phyloP scores from a whole-genome alignment of 352 stramenopile species.

The Pythium brachiatum region DNA sequence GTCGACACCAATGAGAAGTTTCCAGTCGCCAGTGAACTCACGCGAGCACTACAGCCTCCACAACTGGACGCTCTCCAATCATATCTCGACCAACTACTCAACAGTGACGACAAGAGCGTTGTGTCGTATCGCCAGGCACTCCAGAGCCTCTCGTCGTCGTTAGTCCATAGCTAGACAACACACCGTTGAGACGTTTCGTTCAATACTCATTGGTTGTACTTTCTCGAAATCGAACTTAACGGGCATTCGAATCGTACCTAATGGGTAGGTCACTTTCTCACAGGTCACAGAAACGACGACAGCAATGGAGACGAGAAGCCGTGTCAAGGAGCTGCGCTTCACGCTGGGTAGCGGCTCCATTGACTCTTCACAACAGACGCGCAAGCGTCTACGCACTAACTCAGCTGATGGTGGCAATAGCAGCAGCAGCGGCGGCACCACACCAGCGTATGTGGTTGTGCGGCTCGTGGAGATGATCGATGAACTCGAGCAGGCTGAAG shows the following conservation, averaged over 20 bases:
- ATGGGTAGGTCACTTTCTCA: background rate
- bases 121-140: background rate
- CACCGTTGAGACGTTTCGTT: no score
- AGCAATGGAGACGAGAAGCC: background rate
- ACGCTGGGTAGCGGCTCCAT: background rate
- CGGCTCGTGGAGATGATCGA: slow-evolving; percentile 58
- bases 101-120: background rate
- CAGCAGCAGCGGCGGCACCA: background rate
- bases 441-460: slow-evolving; percentile 28
- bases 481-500: slow-evolving; percentile 34
- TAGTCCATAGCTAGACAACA: no score
- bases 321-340: slow-evolving; percentile 8
- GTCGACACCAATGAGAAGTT: background rate
- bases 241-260: background rate
- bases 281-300: background rate
- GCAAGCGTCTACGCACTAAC: background rate
- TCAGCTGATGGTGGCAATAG: background rate
- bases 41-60: background rate
- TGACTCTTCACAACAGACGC: background rate
- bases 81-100: background rate
- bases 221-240: background rate
- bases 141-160: background rate
- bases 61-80: background rate
- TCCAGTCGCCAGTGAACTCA: background rate
- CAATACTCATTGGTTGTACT: background rate